Evolutionary conservation across 225 moss, liverwort and hornwort species (phyloP), one percentile per base, ranked within the genome.

Genomic region (Bryoerythrophyllum caledonicum): DNA sequence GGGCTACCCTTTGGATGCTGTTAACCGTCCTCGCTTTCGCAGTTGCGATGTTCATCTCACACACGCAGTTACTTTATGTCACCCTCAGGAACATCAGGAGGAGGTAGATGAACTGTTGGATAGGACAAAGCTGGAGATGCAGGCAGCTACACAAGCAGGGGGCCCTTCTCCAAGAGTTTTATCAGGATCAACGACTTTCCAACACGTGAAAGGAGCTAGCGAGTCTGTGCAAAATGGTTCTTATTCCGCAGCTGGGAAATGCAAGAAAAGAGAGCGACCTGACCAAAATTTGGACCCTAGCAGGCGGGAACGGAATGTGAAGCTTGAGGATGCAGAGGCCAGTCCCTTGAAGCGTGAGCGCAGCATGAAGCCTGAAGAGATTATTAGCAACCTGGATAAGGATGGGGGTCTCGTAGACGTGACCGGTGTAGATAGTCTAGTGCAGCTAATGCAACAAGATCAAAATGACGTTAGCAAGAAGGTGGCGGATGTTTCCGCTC

Each of bases 121-220:
- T 86, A 90, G 93, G 89, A 95, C 95, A 84, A 95, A 91, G 91
- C 90, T 91, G 94, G 97, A 99, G 88, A 99, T 99, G 97, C 97
- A 99, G 91, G 97, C 93, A 91, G 85, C 88, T 82, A 91, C 91
- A 91, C 97, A 89, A 56, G 86, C 95, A 79, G 97, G 93, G 89
- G 95, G 93, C 84, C 91, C 95, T 86, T 91, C 93, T 93, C 89
- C 97, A 78, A 99, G 93, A 93, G 76, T 89, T 83, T 86, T 95
- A 83, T 78, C 91, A 74, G 94, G 91, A 90, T 91, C 94, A 38
- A 86, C 91, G 38, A 87, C 97, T 69, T 90, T 89, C 32, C 93
- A 89, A 76, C 88, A 84, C 60, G 78, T 90, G 27, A 99, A 95
- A 80, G 78, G 83, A 46, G 79, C 74, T 58, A 79, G 84, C 19